Evolutionary conservation across 2,329 filamentous ascomycete species (phyloP), one percentile per base, ranked within the genome.

Genomic region (Lachnellula arida): DNA sequence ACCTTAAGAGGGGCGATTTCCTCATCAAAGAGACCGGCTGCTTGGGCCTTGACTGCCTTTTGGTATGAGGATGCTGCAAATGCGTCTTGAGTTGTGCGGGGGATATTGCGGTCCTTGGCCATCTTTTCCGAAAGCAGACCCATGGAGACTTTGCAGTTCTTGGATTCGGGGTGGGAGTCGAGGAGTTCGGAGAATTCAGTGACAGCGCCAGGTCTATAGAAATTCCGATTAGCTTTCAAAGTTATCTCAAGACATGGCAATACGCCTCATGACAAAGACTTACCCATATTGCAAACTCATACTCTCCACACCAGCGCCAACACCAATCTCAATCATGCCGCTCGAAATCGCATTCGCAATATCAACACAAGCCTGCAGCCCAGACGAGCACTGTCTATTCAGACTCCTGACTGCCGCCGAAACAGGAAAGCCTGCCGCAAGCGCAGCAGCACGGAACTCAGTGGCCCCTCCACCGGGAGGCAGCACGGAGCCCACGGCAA

Each of bases 141-240:
- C 94, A 97, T 97, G 72, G 91, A 87, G 3, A 97, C 93, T 78
- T 96, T 97, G 85, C 94, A 99, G 81, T 97, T 95, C 68, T 88
- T 88, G 23, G 92, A 82, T 71, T 94, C 87, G 62, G 84, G 81
- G 78, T 93, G 82, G 67, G 78, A 82, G 70, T 97, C 89, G 61
- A 97, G 85, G 52, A 90, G 81, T 49, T 96, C 90, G 32, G 89
- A 94, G 81, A 97, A 97, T 75, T 97, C 94, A 60, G 86, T 84
- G 15, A 97, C 93, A 59, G 94, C 94, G 46, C 78, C 80, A 23
- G 93, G 92, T 35, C 86, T 88, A 64, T 54, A 42, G 11, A 44
- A 35, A 32, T 11, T 46, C 48, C 9, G 9, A 15, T 46, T 23
- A 53, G 50, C 46, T 62, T 44, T 28, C 14, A 15, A 22, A 46